Evolutionary conservation across 73 alveolate species (phyloP).

Genomic region (Paraurostyla sp.): DNA sequence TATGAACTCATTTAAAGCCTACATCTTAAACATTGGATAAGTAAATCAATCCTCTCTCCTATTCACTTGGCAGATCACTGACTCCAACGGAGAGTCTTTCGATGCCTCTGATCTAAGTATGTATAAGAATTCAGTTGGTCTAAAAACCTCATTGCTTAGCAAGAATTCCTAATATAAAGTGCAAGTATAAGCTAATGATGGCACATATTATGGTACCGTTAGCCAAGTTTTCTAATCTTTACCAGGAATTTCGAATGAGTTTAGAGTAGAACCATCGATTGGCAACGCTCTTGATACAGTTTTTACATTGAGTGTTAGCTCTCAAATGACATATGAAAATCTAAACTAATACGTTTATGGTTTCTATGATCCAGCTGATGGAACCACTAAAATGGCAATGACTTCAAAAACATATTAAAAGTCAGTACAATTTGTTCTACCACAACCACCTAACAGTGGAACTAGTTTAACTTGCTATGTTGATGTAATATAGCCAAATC

Average conservation of each 20-base stretch:
- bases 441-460: conserved; percentile 21
- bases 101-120: background rate
- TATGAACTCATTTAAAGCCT: conserved; percentile 14
- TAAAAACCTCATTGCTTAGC: background rate
- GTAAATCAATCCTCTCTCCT: background rate
- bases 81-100: background rate
- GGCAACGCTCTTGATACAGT: conserved; percentile 12
- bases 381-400: conserved; percentile 23
- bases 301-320: background rate
- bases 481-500: conserved; percentile 11
- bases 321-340: background rate
- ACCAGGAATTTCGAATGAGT: conserved; percentile 40
- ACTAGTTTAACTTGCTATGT: conserved; percentile 47
- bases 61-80: background rate
- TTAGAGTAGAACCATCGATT: conserved; percentile 20
- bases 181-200: background rate
- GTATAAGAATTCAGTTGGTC: conserved; percentile 9
- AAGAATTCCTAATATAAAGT: conserved; percentile 2
- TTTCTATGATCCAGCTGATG: conserved; percentile 9
- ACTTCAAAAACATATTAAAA: background rate
- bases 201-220: background rate
- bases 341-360: conserved; percentile 28
- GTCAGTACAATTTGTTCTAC: background rate
- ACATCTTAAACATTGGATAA: background rate
- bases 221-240: background rate